Percentiles rank a stretch among this genome's conserved stretches.
These are phyloP conservation scores for Erysimum cheiri DNA, from an alignment of 441 rosid genomes.

Conservation along the genomic window DNA sequence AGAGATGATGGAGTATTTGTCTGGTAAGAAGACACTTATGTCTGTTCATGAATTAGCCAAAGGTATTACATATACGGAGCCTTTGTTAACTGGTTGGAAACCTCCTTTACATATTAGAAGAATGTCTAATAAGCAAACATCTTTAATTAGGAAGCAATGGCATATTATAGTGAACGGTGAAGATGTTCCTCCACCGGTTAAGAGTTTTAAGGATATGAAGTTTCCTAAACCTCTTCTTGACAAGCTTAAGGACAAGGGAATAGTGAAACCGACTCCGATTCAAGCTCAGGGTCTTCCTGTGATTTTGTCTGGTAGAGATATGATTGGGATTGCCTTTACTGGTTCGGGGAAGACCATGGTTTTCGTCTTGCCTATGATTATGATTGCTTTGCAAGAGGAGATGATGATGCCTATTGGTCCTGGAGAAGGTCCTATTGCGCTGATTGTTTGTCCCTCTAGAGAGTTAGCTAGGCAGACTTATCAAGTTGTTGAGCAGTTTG, in stretches of 20 bases:
- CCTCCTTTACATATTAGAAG: neutral
- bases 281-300: constrained; percentile 11
- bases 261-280: neutral
- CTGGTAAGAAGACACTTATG: neutral
- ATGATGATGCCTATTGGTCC: neutral
- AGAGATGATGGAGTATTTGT: neutral
- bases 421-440: neutral
- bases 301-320: neutral
- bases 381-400: neutral
- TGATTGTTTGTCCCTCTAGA: neutral
- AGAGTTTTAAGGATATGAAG: neutral
- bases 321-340: neutral
- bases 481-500: neutral
- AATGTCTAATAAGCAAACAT: neutral
- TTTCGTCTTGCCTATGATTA: neutral
- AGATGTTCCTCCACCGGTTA: neutral
- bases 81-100: neutral
- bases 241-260: neutral
- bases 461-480: neutral
- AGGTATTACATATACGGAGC: neutral
- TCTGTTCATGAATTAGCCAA: neutral
- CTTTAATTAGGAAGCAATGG: neutral
- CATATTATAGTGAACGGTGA: neutral
- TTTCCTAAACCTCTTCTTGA: neutral
- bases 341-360: neutral